These are phyloP conservation scores for Gnomoniopsis smithogilvyi DNA, from an alignment of 2,329 filamentous ascomycete species.

Conservation along the genomic window DNA sequence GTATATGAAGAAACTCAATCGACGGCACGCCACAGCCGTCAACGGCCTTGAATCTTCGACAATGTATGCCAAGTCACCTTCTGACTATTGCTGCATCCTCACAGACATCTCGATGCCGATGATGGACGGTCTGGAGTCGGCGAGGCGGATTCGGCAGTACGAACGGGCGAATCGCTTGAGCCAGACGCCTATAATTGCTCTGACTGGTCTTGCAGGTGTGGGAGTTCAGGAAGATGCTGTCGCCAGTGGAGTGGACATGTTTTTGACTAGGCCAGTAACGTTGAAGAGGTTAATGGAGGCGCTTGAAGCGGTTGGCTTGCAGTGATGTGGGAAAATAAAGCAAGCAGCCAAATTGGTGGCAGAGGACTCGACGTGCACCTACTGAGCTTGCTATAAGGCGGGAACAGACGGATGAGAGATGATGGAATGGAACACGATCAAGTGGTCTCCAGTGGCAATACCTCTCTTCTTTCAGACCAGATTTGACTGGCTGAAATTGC, in stretches of 20 bases:
- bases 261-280: slow-evolving; percentile 51
- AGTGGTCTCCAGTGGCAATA: no score
- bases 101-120: slow-evolving; percentile 58
- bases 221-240: slow-evolving; percentile 50
- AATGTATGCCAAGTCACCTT: slow-evolving; percentile 23
- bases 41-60: slow-evolving; percentile 34
- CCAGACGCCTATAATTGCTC: slow-evolving; percentile 45
- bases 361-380: no score
- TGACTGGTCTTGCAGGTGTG: slow-evolving; percentile 50
- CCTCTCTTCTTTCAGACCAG: no score
- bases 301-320: slow-evolving; percentile 6
- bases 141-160: slow-evolving; percentile 45
- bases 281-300: slow-evolving; percentile 28
- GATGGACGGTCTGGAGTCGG: slow-evolving; percentile 51
- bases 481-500: no score
- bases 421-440: no score
- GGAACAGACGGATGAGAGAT: no score
- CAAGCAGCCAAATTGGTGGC: background rate
- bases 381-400: no score
- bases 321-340: background rate
- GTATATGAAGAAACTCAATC: slow-evolving; percentile 33
- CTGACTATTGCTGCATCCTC: slow-evolving; percentile 29
- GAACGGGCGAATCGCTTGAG: slow-evolving; percentile 40
- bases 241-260: slow-evolving; percentile 50
- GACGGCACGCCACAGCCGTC: slow-evolving; percentile 27